A percentile compares a stretch with the other conserved stretches of the same genome.
Conservation (phyloP, 169 alveolate genomes). For the Eimeria acervulina region DNA sequence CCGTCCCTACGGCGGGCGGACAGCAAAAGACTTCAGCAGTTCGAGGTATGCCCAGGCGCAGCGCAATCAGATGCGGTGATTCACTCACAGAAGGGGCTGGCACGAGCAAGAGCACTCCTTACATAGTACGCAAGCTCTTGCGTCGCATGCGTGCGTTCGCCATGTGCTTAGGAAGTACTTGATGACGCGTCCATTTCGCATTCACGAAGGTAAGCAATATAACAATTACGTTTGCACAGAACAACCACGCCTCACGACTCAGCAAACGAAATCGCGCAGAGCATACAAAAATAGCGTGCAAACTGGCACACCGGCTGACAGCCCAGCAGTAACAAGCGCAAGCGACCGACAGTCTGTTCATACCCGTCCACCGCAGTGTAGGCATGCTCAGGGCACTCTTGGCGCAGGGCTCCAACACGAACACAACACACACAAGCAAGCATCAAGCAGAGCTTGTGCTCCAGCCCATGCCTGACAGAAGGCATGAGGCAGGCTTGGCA, state of each 20-base stretch:
- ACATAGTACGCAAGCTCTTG: neutral
- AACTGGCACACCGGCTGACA: neutral
- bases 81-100: neutral
- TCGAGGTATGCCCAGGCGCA: slow-evolving; percentile 67
- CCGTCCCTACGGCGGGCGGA: slow-evolving; percentile 59
- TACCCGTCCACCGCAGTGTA: neutral
- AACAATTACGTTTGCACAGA: neutral
- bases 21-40: slow-evolving; percentile 16
- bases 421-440: neutral
- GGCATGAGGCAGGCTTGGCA: neutral
- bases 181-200: slow-evolving; percentile 31
- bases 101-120: neutral
- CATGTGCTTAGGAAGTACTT: slow-evolving; percentile 20
- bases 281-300: neutral
- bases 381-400: neutral
- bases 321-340: neutral
- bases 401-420: neutral
- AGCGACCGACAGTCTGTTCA: no score
- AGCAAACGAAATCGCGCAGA: neutral
- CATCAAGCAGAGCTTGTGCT: neutral
- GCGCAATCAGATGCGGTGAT: neutral
- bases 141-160: neutral
- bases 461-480: neutral
- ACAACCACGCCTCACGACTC: neutral
- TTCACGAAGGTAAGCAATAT: slow-evolving; percentile 40